Evolutionary conservation across 768 basidiomycete genomes (phyloP).

Genomic region (Tricholoma hemisulphureum): DNA sequence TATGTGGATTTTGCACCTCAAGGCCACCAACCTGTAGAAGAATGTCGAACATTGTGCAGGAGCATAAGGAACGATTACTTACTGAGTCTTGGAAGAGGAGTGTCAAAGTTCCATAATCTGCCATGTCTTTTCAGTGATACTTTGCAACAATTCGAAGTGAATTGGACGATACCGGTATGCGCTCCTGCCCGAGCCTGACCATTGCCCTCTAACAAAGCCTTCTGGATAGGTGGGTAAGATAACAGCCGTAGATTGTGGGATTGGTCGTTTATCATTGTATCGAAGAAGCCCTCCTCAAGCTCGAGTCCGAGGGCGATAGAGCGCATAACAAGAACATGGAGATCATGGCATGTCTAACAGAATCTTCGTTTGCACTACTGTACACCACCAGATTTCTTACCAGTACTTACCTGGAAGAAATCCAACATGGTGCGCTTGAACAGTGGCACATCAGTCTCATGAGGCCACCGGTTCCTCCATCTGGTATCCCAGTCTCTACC

Average conservation of each 20-base stretch:
- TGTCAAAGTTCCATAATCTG: slow-evolving; percentile 81
- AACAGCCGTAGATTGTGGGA: slow-evolving; percentile 79
- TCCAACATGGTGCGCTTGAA: slow-evolving; percentile 74
- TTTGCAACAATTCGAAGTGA: not conserved
- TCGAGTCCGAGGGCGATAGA: slow-evolving; percentile 79
- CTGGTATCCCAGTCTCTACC: slow-evolving; percentile 77
- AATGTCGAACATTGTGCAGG: not conserved
- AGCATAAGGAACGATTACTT: slow-evolving; percentile 12
- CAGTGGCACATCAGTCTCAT: slow-evolving; percentile 54
- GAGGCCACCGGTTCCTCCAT: slow-evolving; percentile 83
- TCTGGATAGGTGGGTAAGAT: slow-evolving; percentile 77
- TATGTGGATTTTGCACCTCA: slow-evolving; percentile 80
- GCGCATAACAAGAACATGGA: slow-evolving; percentile 79
- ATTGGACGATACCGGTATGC: slow-evolving; percentile 58
- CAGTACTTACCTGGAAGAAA: slow-evolving; percentile 61
- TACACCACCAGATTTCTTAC: not conserved
- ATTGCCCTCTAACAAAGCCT: slow-evolving; percentile 50
- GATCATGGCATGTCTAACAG: slow-evolving; percentile 65
- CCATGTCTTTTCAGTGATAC: not conserved
- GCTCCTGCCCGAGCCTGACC: slow-evolving; percentile 81
- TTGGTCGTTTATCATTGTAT: slow-evolving; percentile 70
- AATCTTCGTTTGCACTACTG: not conserved
- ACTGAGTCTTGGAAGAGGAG: slow-evolving; percentile 78
- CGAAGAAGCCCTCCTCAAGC: slow-evolving; percentile 73
- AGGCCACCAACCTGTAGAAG: slow-evolving; percentile 65